A percentile compares a stretch with the other conserved stretches of the same genome.
Evolutionary conservation across 1,284 basidiomycete species (phyloP).

Genomic region (Coniferiporia weirii): DNA sequence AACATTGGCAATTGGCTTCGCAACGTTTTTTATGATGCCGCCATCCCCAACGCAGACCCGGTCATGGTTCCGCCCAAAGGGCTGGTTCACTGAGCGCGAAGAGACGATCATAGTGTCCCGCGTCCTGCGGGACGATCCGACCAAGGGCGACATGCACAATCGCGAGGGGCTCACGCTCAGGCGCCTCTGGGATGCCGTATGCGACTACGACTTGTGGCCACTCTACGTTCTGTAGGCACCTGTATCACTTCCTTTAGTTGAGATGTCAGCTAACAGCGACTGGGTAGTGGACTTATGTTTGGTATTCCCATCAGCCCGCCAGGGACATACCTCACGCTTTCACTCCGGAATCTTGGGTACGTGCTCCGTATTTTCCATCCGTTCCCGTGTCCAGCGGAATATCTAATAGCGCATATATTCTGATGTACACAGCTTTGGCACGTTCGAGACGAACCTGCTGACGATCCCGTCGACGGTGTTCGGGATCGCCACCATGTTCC

Average conservation of each 20-base stretch:
- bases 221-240: conserved; percentile 48
- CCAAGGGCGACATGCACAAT: conserved; percentile 74
- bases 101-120: conserved; percentile 52
- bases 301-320: conserved; percentile 48
- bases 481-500: conserved; percentile 40
- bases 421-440: conserved; percentile 42
- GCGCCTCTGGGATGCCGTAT: conserved; percentile 50
- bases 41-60: conserved; percentile 64
- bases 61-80: conserved; percentile 59
- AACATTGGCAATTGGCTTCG: conserved; percentile 52
- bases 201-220: conserved; percentile 69
- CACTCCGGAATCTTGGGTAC: conserved; percentile 52
- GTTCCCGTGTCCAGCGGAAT: neutral
- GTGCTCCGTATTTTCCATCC: conserved; percentile 6
- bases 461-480: conserved; percentile 48
- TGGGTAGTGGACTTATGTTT: conserved; percentile 36
- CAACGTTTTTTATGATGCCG: conserved; percentile 66
- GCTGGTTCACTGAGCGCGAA: conserved; percentile 62
- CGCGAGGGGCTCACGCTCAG: conserved; percentile 57
- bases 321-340: conserved; percentile 54
- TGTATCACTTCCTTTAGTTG: neutral
- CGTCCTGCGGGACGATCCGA: conserved; percentile 67
- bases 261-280: neutral
- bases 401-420: neutral
- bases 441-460: conserved; percentile 56